Conservation (phyloP, 2,329 filamentous ascomycete genomes). For the Hyphodiscus sp. region DNA sequence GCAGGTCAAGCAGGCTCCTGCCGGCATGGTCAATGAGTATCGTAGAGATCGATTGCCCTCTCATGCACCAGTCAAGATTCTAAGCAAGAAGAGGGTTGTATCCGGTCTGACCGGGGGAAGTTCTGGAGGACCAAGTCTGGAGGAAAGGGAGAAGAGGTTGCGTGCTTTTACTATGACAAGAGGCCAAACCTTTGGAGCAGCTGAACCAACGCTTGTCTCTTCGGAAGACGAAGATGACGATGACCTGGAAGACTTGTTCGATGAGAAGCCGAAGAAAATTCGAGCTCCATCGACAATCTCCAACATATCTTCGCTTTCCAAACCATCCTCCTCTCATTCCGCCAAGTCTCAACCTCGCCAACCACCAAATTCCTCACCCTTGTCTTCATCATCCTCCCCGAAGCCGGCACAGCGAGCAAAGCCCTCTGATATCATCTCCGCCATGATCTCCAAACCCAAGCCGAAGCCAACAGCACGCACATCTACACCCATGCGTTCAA, state of each 20-base stretch:
- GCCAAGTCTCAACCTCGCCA: neutral
- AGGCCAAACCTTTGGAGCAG: neutral
- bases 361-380: neutral
- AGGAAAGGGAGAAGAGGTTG: constrained; percentile 33
- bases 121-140: constrained; percentile 20
- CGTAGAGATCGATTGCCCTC: constrained; percentile 33
- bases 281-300: neutral
- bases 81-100: constrained; percentile 22
- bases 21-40: constrained; percentile 47
- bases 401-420: constrained; percentile 3
- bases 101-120: constrained; percentile 13
- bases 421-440: constrained; percentile 10
- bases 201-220: constrained; percentile 15
- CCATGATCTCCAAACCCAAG: constrained; percentile 8
- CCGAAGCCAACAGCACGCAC: neutral
- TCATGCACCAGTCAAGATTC: constrained; percentile 29
- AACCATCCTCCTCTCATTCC: neutral
- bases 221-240: constrained; percentile 22
- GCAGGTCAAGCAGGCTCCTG: constrained; percentile 42
- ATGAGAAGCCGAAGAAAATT: constrained; percentile 6
- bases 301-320: neutral
- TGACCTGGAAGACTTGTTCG: constrained; percentile 23
- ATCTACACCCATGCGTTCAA: neutral
- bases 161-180: constrained; percentile 19
- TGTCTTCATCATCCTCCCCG: constrained; percentile 3